phyloP scores from a whole-genome alignment of 257 asterid genomes.

The Apocynum venetum region DNA sequence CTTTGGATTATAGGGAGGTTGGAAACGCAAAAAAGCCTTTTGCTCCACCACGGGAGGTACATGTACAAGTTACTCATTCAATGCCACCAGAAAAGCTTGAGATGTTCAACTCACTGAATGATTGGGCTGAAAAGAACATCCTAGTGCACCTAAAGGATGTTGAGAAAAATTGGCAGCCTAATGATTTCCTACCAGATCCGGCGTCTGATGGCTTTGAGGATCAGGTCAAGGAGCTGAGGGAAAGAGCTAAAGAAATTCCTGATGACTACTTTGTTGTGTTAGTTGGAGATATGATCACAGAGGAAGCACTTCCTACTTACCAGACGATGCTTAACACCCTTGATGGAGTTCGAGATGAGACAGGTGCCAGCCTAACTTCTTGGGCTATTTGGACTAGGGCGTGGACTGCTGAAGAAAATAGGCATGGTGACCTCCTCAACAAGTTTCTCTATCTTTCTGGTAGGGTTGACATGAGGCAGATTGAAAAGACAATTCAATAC shows the following conservation, averaged over 20 bases:
- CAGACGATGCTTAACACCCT: slow-evolving; percentile 80
- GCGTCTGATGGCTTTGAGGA: slow-evolving; percentile 74
- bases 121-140: slow-evolving; percentile 57
- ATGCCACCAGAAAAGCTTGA: slow-evolving; percentile 65
- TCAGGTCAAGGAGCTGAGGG: slow-evolving; percentile 66
- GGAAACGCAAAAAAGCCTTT: slow-evolving; percentile 44
- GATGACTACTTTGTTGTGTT: slow-evolving; percentile 56
- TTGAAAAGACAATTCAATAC: slow-evolving; percentile 59
- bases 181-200: slow-evolving; percentile 65
- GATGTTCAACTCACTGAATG: slow-evolving; percentile 51
- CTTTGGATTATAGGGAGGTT: slow-evolving; percentile 33
- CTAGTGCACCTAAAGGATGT: slow-evolving; percentile 63
- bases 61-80: slow-evolving; percentile 62
- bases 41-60: slow-evolving; percentile 59
- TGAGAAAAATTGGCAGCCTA: slow-evolving; percentile 71
- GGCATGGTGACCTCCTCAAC: slow-evolving; percentile 71
- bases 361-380: slow-evolving; percentile 65
- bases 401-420: slow-evolving; percentile 67
- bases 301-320: slow-evolving; percentile 76
- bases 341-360: slow-evolving; percentile 73
- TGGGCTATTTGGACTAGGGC: slow-evolving; percentile 70
- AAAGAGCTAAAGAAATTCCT: slow-evolving; percentile 58
- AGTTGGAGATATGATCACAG: slow-evolving; percentile 66
- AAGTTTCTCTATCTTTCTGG: slow-evolving; percentile 66
- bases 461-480: slow-evolving; percentile 68